These are phyloP conservation scores for Triticum timopheevii DNA, from an alignment of 176 grass and related monocot species.

Conservation along the genomic window DNA sequence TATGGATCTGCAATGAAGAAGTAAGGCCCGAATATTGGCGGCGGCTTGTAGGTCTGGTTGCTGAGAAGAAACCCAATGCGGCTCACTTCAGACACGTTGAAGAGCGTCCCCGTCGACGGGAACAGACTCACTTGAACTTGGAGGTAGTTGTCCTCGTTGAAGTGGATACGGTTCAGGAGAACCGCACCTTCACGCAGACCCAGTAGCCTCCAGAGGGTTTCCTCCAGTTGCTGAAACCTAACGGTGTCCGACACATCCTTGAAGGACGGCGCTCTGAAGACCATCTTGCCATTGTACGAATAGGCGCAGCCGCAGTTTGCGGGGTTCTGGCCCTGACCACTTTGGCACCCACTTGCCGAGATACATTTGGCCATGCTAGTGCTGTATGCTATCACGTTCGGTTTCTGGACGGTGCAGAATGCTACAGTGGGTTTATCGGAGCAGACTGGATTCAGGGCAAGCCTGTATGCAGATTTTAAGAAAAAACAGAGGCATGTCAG, in stretches of 20 bases:
- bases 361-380: slow-evolving; percentile 54
- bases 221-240: slow-evolving; percentile 53
- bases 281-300: slow-evolving; percentile 63
- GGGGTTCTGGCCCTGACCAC: slow-evolving; percentile 48
- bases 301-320: slow-evolving; percentile 61
- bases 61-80: slow-evolving; percentile 44
- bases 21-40: slow-evolving; percentile 55
- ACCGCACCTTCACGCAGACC: slow-evolving; percentile 33
- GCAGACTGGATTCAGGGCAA: slow-evolving; percentile 57
- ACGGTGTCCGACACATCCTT: slow-evolving; percentile 32
- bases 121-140: slow-evolving; percentile 58
- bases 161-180: slow-evolving; percentile 28
- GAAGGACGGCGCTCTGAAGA: slow-evolving; percentile 73
- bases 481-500: neutral
- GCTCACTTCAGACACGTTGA: slow-evolving; percentile 50
- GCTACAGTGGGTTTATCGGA: neutral
- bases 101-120: slow-evolving; percentile 38
- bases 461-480: slow-evolving; percentile 41
- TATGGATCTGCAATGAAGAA: slow-evolving; percentile 53
- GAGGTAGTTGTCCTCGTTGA: slow-evolving; percentile 60
- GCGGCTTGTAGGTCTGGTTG: slow-evolving; percentile 57
- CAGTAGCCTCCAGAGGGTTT: slow-evolving; percentile 30
- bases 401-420: slow-evolving; percentile 46
- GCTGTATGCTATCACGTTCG: slow-evolving; percentile 30
- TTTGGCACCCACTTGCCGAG: slow-evolving; percentile 10